These are phyloP conservation scores for Pleodorina starrii DNA, from an alignment of 139 green algal genomes.

Conservation along the genomic window DNA sequence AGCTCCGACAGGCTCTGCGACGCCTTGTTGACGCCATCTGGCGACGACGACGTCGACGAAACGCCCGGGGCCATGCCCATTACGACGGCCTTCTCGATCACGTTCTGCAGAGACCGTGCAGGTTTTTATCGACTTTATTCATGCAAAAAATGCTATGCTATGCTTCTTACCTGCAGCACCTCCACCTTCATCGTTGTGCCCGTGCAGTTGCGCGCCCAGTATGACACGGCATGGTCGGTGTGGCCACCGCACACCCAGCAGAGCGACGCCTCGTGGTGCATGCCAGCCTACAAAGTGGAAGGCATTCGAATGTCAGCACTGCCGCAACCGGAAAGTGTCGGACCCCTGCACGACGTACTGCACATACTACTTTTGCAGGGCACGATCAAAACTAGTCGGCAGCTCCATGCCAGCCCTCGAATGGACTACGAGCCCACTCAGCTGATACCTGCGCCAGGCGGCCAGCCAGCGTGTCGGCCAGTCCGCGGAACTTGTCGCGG, in stretches of 20 bases:
- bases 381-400: too few species aligned
- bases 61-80: constrained; percentile 81
- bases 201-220: constrained; percentile 72
- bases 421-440: too few species aligned
- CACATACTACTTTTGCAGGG: too few species aligned
- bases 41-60: constrained; percentile 56
- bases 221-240: constrained; percentile 86
- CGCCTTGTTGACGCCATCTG: constrained; percentile 61
- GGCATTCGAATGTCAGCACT: too few species aligned
- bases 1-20: constrained; percentile 82
- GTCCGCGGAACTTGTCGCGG: constrained; percentile 52
- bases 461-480: constrained; percentile 81
- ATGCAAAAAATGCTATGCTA: not conserved
- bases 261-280: constrained; percentile 89
- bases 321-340: too few species aligned
- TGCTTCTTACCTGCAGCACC: constrained; percentile 56
- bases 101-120: constrained; percentile 73
- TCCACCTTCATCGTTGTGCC: constrained; percentile 50
- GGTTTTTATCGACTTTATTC: too few species aligned
- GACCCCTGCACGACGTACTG: too few species aligned
- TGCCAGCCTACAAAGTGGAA: constrained; percentile 59
- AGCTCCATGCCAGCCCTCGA: too few species aligned
- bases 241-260: constrained; percentile 94
- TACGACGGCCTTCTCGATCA: constrained; percentile 97
- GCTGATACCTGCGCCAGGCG: constrained; percentile 70